Evolutionary conservation across 108 stramenopile species (phyloP).

Genomic region (Schizochytrium sp.): DNA sequence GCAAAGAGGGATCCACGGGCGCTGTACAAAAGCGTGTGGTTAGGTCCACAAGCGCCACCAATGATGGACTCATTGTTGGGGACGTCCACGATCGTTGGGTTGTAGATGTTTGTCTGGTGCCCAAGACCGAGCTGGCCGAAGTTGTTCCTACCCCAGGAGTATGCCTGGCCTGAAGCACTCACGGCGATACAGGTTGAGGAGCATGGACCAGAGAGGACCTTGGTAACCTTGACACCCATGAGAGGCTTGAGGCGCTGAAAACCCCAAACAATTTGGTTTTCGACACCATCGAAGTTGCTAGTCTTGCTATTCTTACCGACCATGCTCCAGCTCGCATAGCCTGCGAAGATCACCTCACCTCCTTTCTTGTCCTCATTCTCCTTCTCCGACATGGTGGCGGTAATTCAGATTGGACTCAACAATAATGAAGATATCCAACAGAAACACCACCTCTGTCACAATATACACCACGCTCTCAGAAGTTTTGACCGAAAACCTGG

Average conservation of each 20-base stretch:
- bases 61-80: slow-evolving; percentile 41
- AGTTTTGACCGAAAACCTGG: no score
- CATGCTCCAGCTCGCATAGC: slow-evolving; percentile 48
- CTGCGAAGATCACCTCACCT: slow-evolving; percentile 13
- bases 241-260: slow-evolving; percentile 58
- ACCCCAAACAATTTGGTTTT: slow-evolving; percentile 55
- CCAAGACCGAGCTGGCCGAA: slow-evolving; percentile 77
- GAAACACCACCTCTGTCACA: no score
- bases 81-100: slow-evolving; percentile 43
- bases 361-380: no score
- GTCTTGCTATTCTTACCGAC: slow-evolving; percentile 39
- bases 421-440: no score
- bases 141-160: slow-evolving; percentile 73
- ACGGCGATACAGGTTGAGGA: slow-evolving; percentile 62
- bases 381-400: no score
- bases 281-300: slow-evolving; percentile 47
- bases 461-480: no score
- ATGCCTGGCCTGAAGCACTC: slow-evolving; percentile 69
- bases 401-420: no score
- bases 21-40: slow-evolving; percentile 46
- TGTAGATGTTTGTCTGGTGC: slow-evolving; percentile 66
- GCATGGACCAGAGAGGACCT: slow-evolving; percentile 40
- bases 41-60: slow-evolving; percentile 17
- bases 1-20: slow-evolving; percentile 51
- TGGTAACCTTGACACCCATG: slow-evolving; percentile 31